Conservation (phyloP, 805 yeast species). For the Cyberlindnera petersonii region DNA sequence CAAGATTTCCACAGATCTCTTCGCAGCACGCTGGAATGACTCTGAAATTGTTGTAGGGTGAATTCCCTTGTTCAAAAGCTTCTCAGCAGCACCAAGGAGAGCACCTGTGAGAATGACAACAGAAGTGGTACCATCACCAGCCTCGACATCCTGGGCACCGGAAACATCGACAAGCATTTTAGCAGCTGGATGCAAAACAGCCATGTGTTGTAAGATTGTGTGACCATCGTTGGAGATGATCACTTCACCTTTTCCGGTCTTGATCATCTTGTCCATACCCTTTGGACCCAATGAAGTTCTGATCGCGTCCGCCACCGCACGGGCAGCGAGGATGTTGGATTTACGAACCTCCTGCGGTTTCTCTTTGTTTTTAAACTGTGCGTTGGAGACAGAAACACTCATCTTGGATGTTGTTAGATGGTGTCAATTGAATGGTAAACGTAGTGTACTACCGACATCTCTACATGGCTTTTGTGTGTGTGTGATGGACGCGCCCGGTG, state of each 20-base stretch:
- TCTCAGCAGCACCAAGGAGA: conserved; percentile 90
- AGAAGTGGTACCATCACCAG: conserved; percentile 99
- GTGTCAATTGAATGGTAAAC: too few relatives aligned
- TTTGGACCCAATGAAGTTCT: conserved; percentile 94
- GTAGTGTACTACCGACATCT: too few relatives aligned
- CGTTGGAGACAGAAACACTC: conserved; percentile 46
- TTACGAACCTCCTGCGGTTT: conserved; percentile 97
- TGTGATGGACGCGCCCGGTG: conserved; percentile 5
- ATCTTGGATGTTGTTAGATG: not conserved
- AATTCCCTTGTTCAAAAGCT: conserved; percentile 80
- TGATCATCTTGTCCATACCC: conserved; percentile 99
- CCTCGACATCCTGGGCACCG: conserved; percentile 97
- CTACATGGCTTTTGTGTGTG: too few relatives aligned
- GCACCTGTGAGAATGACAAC: conserved; percentile 97
- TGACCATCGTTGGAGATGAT: conserved; percentile 98
- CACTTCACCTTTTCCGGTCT: conserved; percentile 88
- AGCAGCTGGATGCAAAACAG: conserved; percentile 97
- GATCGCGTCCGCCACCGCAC: conserved; percentile 97
- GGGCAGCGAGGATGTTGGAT: conserved; percentile 96
- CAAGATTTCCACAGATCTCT: conserved; percentile 72
- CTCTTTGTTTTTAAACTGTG: conserved; percentile 91
- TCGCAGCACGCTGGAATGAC: conserved; percentile 88
- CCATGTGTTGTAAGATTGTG: conserved; percentile 95
- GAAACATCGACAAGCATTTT: conserved; percentile 96
- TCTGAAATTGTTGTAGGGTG: conserved; percentile 96